phyloP scores from a whole-genome alignment of 2,329 filamentous ascomycete species.

The Apiospora hydei region DNA sequence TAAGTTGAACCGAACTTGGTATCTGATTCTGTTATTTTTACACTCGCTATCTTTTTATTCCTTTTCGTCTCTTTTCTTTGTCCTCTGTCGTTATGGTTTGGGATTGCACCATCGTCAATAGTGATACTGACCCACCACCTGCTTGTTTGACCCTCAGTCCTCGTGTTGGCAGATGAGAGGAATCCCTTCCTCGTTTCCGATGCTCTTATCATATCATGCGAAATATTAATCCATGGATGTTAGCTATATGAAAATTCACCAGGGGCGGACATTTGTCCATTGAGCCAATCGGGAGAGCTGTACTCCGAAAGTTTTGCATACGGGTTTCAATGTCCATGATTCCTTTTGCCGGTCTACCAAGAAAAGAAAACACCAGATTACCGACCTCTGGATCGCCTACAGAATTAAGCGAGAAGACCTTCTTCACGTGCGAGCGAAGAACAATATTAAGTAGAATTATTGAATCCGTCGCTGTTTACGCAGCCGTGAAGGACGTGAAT shows the following conservation, averaged over 20 bases:
- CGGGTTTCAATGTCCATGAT: not conserved
- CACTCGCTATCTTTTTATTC: not conserved
- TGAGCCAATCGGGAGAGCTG: not conserved
- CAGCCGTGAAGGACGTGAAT: not conserved
- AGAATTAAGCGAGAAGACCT: not conserved
- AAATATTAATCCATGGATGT: not conserved
- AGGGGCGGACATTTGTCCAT: not conserved
- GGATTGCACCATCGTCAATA: not conserved
- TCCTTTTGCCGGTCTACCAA: not conserved
- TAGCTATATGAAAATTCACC: not conserved
- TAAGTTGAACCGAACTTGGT: not conserved
- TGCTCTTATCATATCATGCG: not conserved
- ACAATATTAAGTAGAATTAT: not conserved
- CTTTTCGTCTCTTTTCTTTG: not conserved
- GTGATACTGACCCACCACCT: not conserved
- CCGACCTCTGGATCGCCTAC: not conserved
- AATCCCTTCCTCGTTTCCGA: not conserved
- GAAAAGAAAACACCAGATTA: not conserved
- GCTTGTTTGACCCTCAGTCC: not conserved
- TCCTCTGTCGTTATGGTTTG: not conserved
- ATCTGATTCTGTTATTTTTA: not conserved
- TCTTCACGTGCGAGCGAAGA: not conserved
- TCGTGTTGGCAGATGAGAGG: not conserved
- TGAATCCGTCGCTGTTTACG: not conserved
- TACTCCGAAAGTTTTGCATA: not conserved